phyloP scores from a whole-genome alignment of 768 basidiomycete species.

The Pleurotus djamor region DNA sequence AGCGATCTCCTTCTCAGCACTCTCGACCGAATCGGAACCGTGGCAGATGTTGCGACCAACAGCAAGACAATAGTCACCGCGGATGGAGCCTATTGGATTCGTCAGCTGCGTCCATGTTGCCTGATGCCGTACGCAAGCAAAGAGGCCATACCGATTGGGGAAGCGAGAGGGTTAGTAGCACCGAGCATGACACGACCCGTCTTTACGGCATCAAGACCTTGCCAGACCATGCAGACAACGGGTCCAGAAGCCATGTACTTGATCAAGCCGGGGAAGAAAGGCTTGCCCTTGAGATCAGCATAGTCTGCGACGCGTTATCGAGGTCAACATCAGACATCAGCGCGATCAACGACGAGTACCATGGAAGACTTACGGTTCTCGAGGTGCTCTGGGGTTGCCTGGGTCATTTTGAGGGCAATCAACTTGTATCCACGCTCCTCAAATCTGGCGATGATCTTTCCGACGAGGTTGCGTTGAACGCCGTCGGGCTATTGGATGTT shows the following conservation, averaged over 20 bases:
- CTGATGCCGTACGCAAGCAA: constrained; percentile 5
- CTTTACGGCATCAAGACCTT: constrained; percentile 93
- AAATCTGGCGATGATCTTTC: constrained; percentile 94
- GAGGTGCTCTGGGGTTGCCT: constrained; percentile 79
- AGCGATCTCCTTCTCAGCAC: constrained; percentile 90
- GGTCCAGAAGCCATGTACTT: constrained; percentile 96
- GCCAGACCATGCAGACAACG: constrained; percentile 94
- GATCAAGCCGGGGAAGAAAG: constrained; percentile 96
- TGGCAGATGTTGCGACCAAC: constrained; percentile 95
- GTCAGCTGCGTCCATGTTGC: not conserved
- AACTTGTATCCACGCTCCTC: constrained; percentile 99
- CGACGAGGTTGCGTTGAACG: constrained; percentile 94
- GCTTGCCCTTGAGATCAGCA: constrained; percentile 89
- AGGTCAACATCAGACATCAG: constrained; percentile 11
- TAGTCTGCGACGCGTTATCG: constrained; percentile 63
- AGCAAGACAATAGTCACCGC: constrained; percentile 92
- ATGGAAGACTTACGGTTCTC: constrained; percentile 67
- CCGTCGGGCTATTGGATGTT: constrained; percentile 79
- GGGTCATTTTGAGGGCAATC: constrained; percentile 88
- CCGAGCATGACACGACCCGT: constrained; percentile 96
- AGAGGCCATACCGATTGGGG: constrained; percentile 65
- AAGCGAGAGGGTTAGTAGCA: constrained; percentile 93
- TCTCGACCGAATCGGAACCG: constrained; percentile 87
- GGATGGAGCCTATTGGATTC: constrained; percentile 72
- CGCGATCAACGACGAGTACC: constrained; percentile 13